Evolutionary conservation across 345 rosid species (phyloP), one percentile per base, ranked within the genome.

Genomic region (Ceriops zippeliana): DNA sequence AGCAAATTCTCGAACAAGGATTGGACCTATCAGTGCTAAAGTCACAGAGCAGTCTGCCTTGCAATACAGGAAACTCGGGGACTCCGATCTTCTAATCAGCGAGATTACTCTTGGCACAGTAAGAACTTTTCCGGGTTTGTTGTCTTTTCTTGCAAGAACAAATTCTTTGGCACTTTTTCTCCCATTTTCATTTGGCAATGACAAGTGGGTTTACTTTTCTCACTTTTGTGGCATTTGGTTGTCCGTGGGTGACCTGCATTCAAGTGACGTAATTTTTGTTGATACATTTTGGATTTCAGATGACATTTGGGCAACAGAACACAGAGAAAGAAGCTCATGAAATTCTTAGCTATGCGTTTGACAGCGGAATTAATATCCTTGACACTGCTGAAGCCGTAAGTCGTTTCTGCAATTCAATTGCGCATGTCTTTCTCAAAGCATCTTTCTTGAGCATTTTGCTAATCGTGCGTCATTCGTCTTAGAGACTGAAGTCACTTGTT

Each of bases 351-450:
- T 93, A 83, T 80, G 83, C 97, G 19, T 78, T 81, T 65, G 96
- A 89, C 67, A 70, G 52, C 61, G 96, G 98, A 26, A 81, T 93
- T 66, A 93, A 90, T 79, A 84, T 83, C 37, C 78, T 93, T 15
- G 97, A 90, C 80, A 90, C 96, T 79, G 78, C 97, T 51, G 98
- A 93, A 81, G 81, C 76, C 4, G 98, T 90, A 80, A 86, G 98
- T 81, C 7, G 53, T 54, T 32, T 15, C 69, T 58, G n/a, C 62
- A 16, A 46, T 60, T 32, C 5, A 22, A 57, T 34, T 63, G 53
- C 6, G 24, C 28, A 30, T 60, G 34, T 22, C 46, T 61, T 56
- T 56, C 16, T 56, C 19, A 42, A 56, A 56, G 24, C 28, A 56
- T 21, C 26, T 21, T 56, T 56, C 5, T 56, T 10, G 16, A 24